Percentiles rank a stretch among this genome's conserved stretches.
Evolutionary conservation across 164 flowering plant genomes (phyloP).

Genomic region (Paratinospora sagittata): DNA sequence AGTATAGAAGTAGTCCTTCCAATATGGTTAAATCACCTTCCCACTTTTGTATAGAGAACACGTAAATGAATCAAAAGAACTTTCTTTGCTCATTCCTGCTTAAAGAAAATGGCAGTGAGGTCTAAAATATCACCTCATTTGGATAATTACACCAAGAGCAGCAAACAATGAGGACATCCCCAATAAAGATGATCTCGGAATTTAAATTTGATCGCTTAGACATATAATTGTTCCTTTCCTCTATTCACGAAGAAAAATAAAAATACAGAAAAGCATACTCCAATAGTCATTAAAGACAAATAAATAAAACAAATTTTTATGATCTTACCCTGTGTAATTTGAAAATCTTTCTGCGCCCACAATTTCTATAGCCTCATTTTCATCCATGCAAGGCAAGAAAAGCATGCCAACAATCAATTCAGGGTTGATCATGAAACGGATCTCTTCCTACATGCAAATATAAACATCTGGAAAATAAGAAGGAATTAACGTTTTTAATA

Average conservation of each 20-base stretch:
- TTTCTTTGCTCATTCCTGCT: not conserved
- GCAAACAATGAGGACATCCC: not conserved
- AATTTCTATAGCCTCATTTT: conserved; percentile 90
- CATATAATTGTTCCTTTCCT: not conserved
- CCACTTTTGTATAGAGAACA: not conserved
- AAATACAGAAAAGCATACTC: not conserved
- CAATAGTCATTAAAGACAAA: not conserved
- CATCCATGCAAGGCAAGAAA: conserved; percentile 77
- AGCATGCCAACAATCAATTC: conserved; percentile 87
- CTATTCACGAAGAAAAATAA: not conserved
- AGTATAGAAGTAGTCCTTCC: too few species aligned
- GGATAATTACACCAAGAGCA: not conserved
- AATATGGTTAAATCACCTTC: too few species aligned
- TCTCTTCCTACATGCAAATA: conserved; percentile 65
- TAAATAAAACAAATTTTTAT: not conserved
- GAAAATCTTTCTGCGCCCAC: conserved; percentile 88
- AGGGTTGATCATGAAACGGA: conserved; percentile 95
- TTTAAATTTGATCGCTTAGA: not conserved
- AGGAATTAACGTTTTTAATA: not conserved
- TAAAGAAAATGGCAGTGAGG: not conserved
- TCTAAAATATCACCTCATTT: not conserved
- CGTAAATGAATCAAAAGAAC: not conserved
- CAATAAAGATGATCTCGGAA: not conserved
- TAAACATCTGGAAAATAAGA: not conserved
- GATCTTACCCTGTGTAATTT: conserved; percentile 61